Evolutionary conservation across 2,329 filamentous ascomycete genomes (phyloP).

Genomic region (Claviceps fusiformis): DNA sequence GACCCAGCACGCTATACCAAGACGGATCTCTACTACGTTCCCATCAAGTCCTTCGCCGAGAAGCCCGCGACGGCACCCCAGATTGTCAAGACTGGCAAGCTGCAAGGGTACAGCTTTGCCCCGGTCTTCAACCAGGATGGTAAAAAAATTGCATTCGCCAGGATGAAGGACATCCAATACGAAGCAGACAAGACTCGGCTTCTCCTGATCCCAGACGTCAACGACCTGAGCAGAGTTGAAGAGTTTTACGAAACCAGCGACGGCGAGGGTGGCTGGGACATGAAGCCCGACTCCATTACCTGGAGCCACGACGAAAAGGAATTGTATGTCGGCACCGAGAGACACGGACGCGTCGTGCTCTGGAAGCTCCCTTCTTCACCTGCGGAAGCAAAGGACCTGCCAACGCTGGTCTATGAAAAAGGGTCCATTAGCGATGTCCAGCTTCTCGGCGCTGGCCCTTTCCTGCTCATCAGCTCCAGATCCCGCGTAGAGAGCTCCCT

Average conservation of each 20-base stretch:
- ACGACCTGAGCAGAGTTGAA: slow-evolving; percentile 41
- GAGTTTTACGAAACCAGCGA: slow-evolving; percentile 50
- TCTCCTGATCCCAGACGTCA: slow-evolving; percentile 49
- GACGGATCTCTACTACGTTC: slow-evolving; percentile 64
- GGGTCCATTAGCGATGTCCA: slow-evolving; percentile 42
- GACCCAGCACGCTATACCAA: slow-evolving; percentile 67
- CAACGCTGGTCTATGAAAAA: slow-evolving; percentile 34
- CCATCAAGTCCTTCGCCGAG: slow-evolving; percentile 47
- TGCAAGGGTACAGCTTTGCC: slow-evolving; percentile 49
- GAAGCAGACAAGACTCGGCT: slow-evolving; percentile 62
- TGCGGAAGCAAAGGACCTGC: slow-evolving; percentile 31
- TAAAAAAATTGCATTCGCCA: slow-evolving; percentile 57
- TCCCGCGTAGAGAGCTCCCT: slow-evolving; percentile 60
- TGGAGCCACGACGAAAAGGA: slow-evolving; percentile 47
- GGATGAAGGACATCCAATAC: slow-evolving; percentile 65
- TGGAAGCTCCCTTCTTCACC: slow-evolving; percentile 48
- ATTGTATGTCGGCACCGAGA: slow-evolving; percentile 63
- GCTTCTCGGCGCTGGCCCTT: slow-evolving; percentile 32
- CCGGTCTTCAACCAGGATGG: slow-evolving; percentile 67
- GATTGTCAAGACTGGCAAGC: slow-evolving; percentile 37
- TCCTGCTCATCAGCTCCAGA: slow-evolving; percentile 51
- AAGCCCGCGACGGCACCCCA: slow-evolving; percentile 33
- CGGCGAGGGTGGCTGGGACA: slow-evolving; percentile 49
- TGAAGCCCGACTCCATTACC: slow-evolving; percentile 39
- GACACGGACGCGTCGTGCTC: slow-evolving; percentile 46